Evolutionary conservation across 176 grass and related monocot genomes (phyloP), one percentile per base, ranked within the genome.

Genomic region (Oryza punctata): DNA sequence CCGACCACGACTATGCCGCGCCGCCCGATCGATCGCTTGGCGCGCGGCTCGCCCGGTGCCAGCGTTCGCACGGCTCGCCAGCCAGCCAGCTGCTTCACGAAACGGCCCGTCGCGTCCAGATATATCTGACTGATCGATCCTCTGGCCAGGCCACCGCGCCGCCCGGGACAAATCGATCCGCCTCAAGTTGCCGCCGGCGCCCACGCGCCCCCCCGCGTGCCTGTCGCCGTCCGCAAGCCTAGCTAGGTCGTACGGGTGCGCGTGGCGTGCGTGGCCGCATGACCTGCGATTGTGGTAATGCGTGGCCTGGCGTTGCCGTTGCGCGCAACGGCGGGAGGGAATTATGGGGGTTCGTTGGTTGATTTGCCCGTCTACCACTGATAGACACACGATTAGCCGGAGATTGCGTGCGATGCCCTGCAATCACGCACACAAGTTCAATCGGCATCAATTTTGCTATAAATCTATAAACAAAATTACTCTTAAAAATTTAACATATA

Each of bases 61-160:
- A 37, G 35, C 35, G 35, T 37, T 37, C 35, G 35, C 35, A 37
- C 35, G 35, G 35, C 35, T 37, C 35, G 35, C 4, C 32, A 33
- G 32, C 28, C 28, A 33, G 35, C 6, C 6, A 35, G 35, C 35
- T 37, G 35, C 35, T 37, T 54, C 50, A 10, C 46, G 44, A 45
- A 35, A 1, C 81, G 46, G 26, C 54, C 43, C 80, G 67, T 88
- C 74, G 86, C 66, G 66, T 65, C 46, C 78, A 30, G 33, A 13
- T 70, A 63, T 21, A 16, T 10, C 32, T 43, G 43, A 33, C 67
- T 57, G 54, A 50, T 63, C 67, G 54, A 50, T 63, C 66, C 49
- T 54, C 5, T 60, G 54, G 32, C 32, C 32, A 33, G 2, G 19
- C 52, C 21, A 8, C 52, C 24, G 60, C 59, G 59, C 59, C 60